These are phyloP conservation scores for Acrocalymma vagum DNA, from an alignment of 2,329 filamentous ascomycete species.

Conservation along the genomic window DNA sequence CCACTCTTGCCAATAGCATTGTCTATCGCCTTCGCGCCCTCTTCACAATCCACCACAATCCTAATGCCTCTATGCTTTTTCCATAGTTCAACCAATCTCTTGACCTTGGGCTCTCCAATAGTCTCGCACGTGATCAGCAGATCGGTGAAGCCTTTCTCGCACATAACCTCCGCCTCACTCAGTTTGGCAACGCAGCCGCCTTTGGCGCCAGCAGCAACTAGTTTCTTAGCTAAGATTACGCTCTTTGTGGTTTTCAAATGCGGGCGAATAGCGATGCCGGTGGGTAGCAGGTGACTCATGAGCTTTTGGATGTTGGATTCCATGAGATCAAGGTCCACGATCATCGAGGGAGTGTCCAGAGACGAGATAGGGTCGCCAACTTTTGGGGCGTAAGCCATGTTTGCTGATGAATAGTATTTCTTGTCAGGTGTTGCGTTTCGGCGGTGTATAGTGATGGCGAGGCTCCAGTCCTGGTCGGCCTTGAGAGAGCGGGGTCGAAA, in stretches of 20 bases:
- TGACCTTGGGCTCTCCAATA: conserved; percentile 57
- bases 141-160: conserved; percentile 56
- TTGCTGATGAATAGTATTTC: too few relatives aligned
- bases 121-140: conserved; percentile 63
- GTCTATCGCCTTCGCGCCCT: conserved; percentile 57
- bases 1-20: conserved; percentile 48
- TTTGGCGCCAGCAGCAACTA: conserved; percentile 57
- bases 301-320: conserved; percentile 60
- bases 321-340: conserved; percentile 63
- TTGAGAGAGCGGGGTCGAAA: too few relatives aligned
- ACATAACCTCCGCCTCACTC: conserved; percentile 51
- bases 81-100: conserved; percentile 56
- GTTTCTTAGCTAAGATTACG: conserved; percentile 53
- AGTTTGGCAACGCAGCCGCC: conserved; percentile 63
- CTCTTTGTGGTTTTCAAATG: conserved; percentile 65
- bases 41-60: conserved; percentile 59
- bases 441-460: background rate
- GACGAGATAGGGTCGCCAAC: conserved; percentile 53
- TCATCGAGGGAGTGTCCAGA: conserved; percentile 66
- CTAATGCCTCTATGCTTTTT: conserved; percentile 48
- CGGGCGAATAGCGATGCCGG: conserved; percentile 56
- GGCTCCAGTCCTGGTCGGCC: conserved; percentile 1
- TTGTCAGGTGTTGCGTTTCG: conserved; percentile 9
- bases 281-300: conserved; percentile 56
- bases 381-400: conserved; percentile 50